Conservation (phyloP, 768 basidiomycete genomes). For the Podaxis mareebaensis region DNA sequence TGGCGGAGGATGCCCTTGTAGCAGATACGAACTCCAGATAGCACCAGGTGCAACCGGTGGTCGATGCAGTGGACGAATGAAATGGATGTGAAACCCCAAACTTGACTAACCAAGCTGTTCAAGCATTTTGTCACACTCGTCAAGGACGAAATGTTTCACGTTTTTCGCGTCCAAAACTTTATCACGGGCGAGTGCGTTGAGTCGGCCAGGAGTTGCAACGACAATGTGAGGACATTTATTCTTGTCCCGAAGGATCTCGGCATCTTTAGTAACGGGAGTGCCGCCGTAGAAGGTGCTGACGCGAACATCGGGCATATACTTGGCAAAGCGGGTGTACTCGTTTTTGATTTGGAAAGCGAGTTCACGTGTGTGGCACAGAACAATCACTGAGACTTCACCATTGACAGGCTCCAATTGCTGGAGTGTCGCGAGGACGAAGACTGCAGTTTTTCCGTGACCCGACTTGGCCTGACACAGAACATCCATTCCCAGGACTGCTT, state of each 20-base stretch:
- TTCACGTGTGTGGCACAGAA: constrained; percentile 99
- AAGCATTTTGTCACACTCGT: constrained; percentile 99
- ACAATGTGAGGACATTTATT: constrained; percentile 98
- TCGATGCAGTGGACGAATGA: constrained; percentile 47
- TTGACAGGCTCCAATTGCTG: constrained; percentile 98
- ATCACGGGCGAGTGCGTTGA: constrained; percentile 94
- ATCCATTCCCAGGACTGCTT: constrained; percentile 99
- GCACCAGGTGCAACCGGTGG: constrained; percentile 40
- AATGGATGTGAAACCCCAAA: constrained; percentile 52
- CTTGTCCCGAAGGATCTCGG: constrained; percentile 93
- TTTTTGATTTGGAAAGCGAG: constrained; percentile 99
- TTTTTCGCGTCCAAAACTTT: constrained; percentile 93
- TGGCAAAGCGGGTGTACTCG: constrained; percentile 98
- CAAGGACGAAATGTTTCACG: constrained; percentile 99
- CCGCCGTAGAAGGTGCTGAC: constrained; percentile 98
- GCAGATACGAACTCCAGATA: constrained; percentile 10
- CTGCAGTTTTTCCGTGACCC: constrained; percentile 97
- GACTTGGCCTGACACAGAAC: constrained; percentile 99
- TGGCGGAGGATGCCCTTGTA: constrained; percentile 17
- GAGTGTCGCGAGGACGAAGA: constrained; percentile 96
- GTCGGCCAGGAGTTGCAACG: constrained; percentile 95
- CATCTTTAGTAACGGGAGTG: constrained; percentile 91
- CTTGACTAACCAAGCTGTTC: constrained; percentile 99
- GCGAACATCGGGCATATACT: constrained; percentile 99
- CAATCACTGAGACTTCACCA: constrained; percentile 96